Evolutionary conservation across 73 alveolate genomes (phyloP).

Genomic region (Tetrahymena malaccensis): DNA sequence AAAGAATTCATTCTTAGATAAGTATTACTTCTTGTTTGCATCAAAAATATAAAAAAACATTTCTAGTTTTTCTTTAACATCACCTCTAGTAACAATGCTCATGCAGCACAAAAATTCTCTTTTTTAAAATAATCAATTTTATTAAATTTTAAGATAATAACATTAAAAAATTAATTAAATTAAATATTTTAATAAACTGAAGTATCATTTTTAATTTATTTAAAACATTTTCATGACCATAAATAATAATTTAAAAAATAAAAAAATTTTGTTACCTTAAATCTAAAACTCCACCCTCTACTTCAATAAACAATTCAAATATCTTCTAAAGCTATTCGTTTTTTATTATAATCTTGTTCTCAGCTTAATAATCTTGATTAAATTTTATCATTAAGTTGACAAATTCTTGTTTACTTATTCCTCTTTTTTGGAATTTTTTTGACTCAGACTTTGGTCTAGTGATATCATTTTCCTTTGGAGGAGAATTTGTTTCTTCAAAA

Average conservation of each 20-base stretch:
- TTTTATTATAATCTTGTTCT: background rate
- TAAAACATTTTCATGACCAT: too few species aligned
- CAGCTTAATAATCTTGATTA: background rate
- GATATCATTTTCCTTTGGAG: background rate
- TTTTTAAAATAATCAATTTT: too few species aligned
- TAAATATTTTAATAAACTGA: too few species aligned
- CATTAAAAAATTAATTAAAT: too few species aligned
- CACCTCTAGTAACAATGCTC: background rate
- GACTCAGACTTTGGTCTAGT: background rate
- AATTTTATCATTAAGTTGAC: background rate
- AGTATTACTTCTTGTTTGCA: background rate
- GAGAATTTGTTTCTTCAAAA: background rate
- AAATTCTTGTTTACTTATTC: background rate
- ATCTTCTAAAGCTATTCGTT: background rate
- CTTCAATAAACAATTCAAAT: background rate
- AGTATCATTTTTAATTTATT: too few species aligned
- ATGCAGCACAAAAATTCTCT: background rate
- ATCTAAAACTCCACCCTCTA: background rate
- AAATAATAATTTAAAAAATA: background rate
- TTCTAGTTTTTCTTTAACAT: background rate
- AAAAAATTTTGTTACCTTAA: background rate
- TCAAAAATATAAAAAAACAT: background rate
- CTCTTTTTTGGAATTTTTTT: background rate
- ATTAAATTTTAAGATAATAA: too few species aligned
- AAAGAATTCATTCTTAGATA: background rate